These are phyloP conservation scores for Castanea crenata DNA, from an alignment of 306 rosid genomes.

Conservation along the genomic window DNA sequence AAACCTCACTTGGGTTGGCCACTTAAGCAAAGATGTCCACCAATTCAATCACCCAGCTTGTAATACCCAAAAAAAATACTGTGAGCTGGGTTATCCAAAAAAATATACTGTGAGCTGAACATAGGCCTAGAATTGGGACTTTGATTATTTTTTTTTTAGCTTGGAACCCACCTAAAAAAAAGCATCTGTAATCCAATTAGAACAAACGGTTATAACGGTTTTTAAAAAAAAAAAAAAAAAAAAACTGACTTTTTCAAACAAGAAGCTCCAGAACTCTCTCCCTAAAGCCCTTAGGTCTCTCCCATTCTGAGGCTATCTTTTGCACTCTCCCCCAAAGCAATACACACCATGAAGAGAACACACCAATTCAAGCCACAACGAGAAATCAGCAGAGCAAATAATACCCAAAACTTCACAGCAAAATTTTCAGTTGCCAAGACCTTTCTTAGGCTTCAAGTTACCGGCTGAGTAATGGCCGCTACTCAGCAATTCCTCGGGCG, in stretches of 20 bases:
- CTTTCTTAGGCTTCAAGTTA: not conserved
- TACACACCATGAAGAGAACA: conserved; percentile 33
- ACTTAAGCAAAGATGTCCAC: too few species aligned
- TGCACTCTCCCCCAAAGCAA: conserved; percentile 10
- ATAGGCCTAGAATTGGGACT: too few species aligned
- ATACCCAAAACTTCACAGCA: conserved; percentile 22
- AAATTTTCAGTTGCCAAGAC: conserved; percentile 19
- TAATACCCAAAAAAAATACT: too few species aligned
- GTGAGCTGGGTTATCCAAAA: too few species aligned
- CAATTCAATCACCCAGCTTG: too few species aligned
- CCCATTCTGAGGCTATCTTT: conserved; percentile 36
- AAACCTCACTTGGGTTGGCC: too few species aligned
- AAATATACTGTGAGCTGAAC: too few species aligned
- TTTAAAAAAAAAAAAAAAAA: not conserved
- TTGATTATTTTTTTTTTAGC: too few species aligned
- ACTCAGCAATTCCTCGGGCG: conserved; percentile 31
- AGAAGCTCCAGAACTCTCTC: not conserved
- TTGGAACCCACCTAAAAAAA: not conserved
- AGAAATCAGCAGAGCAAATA: conserved; percentile 15
- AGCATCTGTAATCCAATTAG: not conserved
- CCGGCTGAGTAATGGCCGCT: conserved; percentile 49
- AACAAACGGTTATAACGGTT: conserved; percentile 31
- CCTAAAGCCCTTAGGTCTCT: conserved; percentile 18
- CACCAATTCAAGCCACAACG: conserved; percentile 13
- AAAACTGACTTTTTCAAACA: conserved; percentile 35